phyloP scores from a whole-genome alignment of 257 asterid species.

The Solanum tarapatanum region DNA sequence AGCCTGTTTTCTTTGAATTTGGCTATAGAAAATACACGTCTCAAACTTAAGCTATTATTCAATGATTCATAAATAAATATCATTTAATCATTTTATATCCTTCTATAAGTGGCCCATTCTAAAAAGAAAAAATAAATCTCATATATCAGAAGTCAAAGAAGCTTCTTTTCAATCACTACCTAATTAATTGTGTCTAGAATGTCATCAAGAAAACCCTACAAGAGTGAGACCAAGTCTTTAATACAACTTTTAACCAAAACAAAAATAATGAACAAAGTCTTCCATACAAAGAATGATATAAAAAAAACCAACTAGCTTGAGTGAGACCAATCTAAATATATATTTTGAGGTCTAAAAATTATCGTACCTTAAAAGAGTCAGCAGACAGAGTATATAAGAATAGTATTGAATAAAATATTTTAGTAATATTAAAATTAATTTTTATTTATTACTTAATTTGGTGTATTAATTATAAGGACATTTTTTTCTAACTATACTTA shows the following conservation, averaged over 20 bases:
- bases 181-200: not conserved
- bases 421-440: no score
- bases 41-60: not conserved
- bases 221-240: not conserved
- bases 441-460: no score
- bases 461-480: not conserved
- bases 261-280: not conserved
- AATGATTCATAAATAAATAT: not conserved
- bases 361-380: rapidly evolving
- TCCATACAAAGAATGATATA: not conserved
- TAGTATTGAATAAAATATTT: no score
- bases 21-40: not conserved
- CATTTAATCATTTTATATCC: not conserved
- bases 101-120: not conserved
- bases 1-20: not conserved
- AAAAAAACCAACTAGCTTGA: not conserved
- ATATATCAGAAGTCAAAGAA: not conserved
- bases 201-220: not conserved
- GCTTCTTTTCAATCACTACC: not conserved
- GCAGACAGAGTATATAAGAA: rapidly evolving
- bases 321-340: not conserved
- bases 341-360: not conserved
- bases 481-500: no score
- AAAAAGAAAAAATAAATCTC: not conserved
- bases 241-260: not conserved